Evolutionary conservation across 129 eudicot species (phyloP).

Genomic region (Pittosporum tobira): DNA sequence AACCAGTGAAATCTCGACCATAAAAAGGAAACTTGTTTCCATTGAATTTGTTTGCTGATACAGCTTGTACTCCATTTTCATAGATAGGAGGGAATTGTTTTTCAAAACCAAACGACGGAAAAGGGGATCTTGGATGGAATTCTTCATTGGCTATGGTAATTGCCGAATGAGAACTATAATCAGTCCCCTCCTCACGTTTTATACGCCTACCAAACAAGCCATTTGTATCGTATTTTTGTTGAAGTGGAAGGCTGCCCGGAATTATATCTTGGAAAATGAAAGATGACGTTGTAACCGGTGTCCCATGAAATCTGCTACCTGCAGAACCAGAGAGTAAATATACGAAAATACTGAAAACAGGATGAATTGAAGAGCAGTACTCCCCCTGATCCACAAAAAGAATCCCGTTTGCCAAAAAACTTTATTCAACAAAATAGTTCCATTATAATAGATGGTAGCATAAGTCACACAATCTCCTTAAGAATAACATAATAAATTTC

Average conservation of each 20-base stretch:
- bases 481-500: no score
- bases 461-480: no score
- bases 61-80: conserved; percentile 6
- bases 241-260: conserved; percentile 14
- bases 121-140: conserved; percentile 16
- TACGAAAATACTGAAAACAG: not conserved
- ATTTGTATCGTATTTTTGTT: conserved; percentile 13
- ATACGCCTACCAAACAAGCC: conserved; percentile 22
- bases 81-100: conserved; percentile 25
- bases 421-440: no score
- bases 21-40: conserved; percentile 8
- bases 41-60: conserved; percentile 8
- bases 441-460: no score
- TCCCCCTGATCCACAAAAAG: no score
- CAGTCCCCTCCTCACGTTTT: conserved; percentile 29
- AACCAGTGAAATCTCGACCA: conserved; percentile 20
- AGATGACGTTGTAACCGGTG: conserved; percentile 20
- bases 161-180: conserved; percentile 22
- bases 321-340: conserved; percentile 21
- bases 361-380: not conserved
- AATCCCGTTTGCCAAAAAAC: no score
- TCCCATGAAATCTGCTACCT: conserved; percentile 29
- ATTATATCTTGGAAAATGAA: conserved; percentile 20
- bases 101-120: conserved; percentile 12
- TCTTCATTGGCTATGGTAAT: conserved; percentile 16